Conservation (phyloP, 108 stramenopile genomes). For the Skeletonema potamos region DNA sequence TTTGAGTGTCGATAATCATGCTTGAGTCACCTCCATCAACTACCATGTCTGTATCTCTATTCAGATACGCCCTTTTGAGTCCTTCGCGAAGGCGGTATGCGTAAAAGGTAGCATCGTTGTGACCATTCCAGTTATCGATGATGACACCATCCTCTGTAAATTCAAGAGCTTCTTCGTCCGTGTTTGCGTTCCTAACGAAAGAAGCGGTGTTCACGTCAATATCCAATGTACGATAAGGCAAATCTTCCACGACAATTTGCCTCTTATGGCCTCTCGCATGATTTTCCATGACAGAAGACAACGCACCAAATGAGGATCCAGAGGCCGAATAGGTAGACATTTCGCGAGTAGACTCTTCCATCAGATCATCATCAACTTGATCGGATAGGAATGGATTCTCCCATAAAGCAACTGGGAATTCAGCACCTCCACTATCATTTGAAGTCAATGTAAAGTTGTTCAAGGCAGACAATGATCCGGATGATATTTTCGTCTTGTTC, state of each 20-base stretch:
- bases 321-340: constrained; percentile 1
- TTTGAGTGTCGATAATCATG: constrained; percentile 12
- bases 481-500: constrained; percentile 20
- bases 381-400: constrained; percentile 65
- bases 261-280: not conserved
- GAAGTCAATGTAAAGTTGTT: constrained; percentile 1
- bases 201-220: constrained; percentile 25
- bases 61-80: not conserved
- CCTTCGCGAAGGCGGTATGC: constrained; percentile 19
- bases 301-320: not conserved
- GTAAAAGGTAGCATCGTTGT: constrained; percentile 17
- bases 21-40: not conserved
- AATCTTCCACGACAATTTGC: constrained; percentile 15
- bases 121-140: constrained; percentile 39
- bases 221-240: constrained; percentile 36
- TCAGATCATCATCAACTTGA: not conserved
- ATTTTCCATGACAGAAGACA: not conserved
- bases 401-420: constrained; percentile 67
- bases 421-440: constrained; percentile 1
- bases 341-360: not conserved
- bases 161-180: constrained; percentile 7
- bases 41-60: not conserved
- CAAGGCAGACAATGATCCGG: not conserved
- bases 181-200: not conserved
- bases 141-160: constrained; percentile 37